A percentile compares a stretch with the other conserved stretches of the same genome.
phyloP scores from a whole-genome alignment of 805 yeast species.

The Metschnikowia baotianmanensis region DNA sequence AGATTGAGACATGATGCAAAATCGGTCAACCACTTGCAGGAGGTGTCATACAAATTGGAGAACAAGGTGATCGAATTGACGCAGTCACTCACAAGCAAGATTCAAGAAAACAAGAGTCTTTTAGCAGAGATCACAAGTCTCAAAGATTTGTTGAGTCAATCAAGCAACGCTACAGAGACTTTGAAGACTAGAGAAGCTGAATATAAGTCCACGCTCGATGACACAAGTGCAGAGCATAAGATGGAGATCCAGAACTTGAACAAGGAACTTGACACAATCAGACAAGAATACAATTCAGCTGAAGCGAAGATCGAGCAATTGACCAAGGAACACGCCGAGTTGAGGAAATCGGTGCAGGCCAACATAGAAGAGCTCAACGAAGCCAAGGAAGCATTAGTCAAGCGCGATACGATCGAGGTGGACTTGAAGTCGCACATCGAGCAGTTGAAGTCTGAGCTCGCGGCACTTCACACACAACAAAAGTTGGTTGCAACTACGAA shows the following conservation, averaged over 20 bases:
- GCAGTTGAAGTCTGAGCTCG: slow-evolving; percentile 51
- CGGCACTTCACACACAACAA: slow-evolving; percentile 40
- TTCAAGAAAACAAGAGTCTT: slow-evolving; percentile 77
- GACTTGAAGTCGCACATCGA: slow-evolving; percentile 63
- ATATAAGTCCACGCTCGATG: slow-evolving; percentile 45
- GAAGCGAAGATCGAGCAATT: slow-evolving; percentile 58
- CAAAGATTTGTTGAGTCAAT: slow-evolving; percentile 48
- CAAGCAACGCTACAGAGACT: slow-evolving; percentile 50
- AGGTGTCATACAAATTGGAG: slow-evolving; percentile 89
- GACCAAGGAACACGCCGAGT: slow-evolving; percentile 55
- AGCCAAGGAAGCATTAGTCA: slow-evolving; percentile 57
- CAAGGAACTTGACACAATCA: slow-evolving; percentile 53
- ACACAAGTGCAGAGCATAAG: slow-evolving; percentile 47
- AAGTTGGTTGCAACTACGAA: slow-evolving; percentile 35
- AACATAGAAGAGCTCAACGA: slow-evolving; percentile 60
- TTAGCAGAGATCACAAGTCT: slow-evolving; percentile 54
- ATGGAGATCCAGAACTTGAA: slow-evolving; percentile 49
- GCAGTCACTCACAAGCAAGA: slow-evolving; percentile 73
- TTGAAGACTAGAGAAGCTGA: slow-evolving; percentile 56
- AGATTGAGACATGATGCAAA: slow-evolving; percentile 82
- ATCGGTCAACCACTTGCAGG: slow-evolving; percentile 84
- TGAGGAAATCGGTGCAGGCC: slow-evolving; percentile 60
- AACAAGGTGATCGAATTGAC: slow-evolving; percentile 97
- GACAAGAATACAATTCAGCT: slow-evolving; percentile 56
- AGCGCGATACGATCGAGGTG: slow-evolving; percentile 61